Percentiles rank a stretch among this genome's conserved stretches.
Evolutionary conservation across 352 stramenopile genomes (phyloP).

Genomic region (Halophytophthora polymorphica): DNA sequence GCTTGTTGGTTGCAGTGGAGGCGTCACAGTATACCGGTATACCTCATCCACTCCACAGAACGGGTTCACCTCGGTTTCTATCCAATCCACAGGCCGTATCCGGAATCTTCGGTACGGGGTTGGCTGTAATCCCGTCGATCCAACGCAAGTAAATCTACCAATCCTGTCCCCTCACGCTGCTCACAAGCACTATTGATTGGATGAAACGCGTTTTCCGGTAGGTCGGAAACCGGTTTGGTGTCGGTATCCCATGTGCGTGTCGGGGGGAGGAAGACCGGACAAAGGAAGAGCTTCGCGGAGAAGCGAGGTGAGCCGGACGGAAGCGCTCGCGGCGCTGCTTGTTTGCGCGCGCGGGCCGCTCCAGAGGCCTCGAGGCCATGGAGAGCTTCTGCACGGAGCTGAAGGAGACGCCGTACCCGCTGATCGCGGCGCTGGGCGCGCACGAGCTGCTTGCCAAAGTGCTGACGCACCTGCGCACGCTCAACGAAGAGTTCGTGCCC

Average conservation of each 20-base stretch:
- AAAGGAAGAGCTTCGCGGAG: too few relatives aligned
- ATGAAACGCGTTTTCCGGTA: not conserved
- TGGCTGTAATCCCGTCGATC: not conserved
- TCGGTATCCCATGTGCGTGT: not conserved
- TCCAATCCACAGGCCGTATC: not conserved
- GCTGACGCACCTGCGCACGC: slow-evolving; percentile 52
- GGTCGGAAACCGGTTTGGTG: not conserved
- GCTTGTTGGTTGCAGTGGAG: not conserved
- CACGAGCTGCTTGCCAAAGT: slow-evolving; percentile 76
- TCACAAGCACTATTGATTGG: not conserved
- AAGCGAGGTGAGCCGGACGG: not conserved
- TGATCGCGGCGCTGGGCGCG: slow-evolving; percentile 75
- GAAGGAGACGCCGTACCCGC: slow-evolving; percentile 84
- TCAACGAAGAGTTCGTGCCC: slow-evolving; percentile 83
- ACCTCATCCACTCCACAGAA: too few relatives aligned
- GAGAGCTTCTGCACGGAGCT: slow-evolving; percentile 82
- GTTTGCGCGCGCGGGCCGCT: not conserved
- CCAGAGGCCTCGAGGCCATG: slow-evolving; percentile 32
- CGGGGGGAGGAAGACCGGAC: too few relatives aligned
- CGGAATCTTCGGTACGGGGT: not conserved
- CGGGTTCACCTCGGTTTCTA: too few relatives aligned
- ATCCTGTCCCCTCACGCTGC: not conserved
- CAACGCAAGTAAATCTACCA: not conserved
- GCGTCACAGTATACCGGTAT: not conserved
- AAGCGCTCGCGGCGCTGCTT: slow-evolving; percentile 10